A percentile compares a stretch with the other conserved stretches of the same genome.
Evolutionary conservation across 2,329 filamentous ascomycete genomes (phyloP).

Genomic region (Aspergillus felis): DNA sequence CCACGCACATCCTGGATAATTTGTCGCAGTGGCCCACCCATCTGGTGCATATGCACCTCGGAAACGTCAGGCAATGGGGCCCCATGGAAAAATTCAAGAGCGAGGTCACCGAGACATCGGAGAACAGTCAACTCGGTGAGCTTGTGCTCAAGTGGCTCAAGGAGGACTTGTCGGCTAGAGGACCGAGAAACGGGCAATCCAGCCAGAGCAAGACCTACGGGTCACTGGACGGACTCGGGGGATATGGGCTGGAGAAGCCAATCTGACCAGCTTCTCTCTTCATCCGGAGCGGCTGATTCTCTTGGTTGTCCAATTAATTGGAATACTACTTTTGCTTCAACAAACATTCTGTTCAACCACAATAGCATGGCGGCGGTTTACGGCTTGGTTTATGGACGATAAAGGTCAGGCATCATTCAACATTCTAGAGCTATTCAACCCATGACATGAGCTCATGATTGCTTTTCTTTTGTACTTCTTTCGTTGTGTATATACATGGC

Average conservation of each 20-base stretch:
- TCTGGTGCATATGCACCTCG: conserved; percentile 91
- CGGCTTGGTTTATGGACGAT: conserved; percentile 13
- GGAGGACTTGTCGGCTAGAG: conserved; percentile 72
- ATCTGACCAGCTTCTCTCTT: conserved; percentile 6
- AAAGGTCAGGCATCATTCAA: conserved; percentile 23
- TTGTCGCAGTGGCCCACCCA: conserved; percentile 92
- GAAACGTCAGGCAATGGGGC: conserved; percentile 83
- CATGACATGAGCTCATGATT: conserved; percentile 3
- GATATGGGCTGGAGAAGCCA: conserved; percentile 58
- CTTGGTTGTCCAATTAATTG: conserved; percentile 5
- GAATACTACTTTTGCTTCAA: conserved; percentile 18
- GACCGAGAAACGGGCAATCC: conserved; percentile 65
- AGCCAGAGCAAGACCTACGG: conserved; percentile 50
- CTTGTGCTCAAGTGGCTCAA: conserved; percentile 84
- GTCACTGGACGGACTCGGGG: conserved; percentile 56
- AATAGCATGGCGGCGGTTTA: conserved; percentile 22
- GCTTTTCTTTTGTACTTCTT: conserved; percentile 1
- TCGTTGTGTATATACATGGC: conserved; percentile 16
- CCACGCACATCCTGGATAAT: conserved; percentile 95
- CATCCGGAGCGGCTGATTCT: conserved; percentile 2
- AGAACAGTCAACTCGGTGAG: conserved; percentile 82
- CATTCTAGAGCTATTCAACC: conserved; percentile 24
- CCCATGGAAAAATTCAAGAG: conserved; percentile 65
- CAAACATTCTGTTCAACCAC: conserved; percentile 24
- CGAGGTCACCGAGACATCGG: conserved; percentile 50